Percentiles rank a stretch among this genome's conserved stretches.
Evolutionary conservation across 2,329 filamentous ascomycete species (phyloP).

Genomic region (Aspergillus fijiensis): DNA sequence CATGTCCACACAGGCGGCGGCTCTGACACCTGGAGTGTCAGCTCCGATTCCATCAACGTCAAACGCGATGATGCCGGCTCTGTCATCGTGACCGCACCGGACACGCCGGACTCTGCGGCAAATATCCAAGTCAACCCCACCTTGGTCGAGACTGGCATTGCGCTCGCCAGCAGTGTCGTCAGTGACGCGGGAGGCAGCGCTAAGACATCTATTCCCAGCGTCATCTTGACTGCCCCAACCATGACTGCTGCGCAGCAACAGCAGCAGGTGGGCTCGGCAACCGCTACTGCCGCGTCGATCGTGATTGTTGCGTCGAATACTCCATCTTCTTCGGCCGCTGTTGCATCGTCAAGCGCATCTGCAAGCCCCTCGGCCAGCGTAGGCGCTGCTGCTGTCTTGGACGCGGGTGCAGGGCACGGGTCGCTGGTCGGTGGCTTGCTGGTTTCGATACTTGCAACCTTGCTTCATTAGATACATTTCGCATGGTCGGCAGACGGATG

Average conservation of each 20-base stretch:
- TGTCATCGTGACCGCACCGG: conserved; percentile 7
- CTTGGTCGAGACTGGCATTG: conserved; percentile 14
- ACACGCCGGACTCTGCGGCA: conserved; percentile 20
- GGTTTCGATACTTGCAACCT: background rate
- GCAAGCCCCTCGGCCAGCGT: background rate
- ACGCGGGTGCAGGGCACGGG: background rate
- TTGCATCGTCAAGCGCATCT: background rate
- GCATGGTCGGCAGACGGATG: background rate
- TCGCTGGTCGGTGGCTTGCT: background rate
- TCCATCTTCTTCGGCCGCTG: background rate
- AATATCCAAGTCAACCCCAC: conserved; percentile 16
- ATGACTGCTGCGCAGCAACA: background rate
- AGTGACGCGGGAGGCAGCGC: background rate
- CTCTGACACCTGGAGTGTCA: conserved; percentile 16
- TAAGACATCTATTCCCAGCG: background rate
- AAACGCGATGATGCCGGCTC: conserved; percentile 1
- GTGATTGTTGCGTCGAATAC: background rate
- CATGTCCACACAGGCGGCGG: conserved; percentile 7
- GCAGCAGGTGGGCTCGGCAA: background rate
- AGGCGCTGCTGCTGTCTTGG: background rate
- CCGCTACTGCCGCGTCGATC: background rate
- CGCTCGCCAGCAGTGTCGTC: conserved; percentile 4
- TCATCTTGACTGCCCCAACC: background rate
- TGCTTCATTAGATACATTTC: background rate
- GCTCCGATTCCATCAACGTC: background rate